Evolutionary conservation across 139 green algal genomes (phyloP).

Genomic region (Chlamydomonas incerta): DNA sequence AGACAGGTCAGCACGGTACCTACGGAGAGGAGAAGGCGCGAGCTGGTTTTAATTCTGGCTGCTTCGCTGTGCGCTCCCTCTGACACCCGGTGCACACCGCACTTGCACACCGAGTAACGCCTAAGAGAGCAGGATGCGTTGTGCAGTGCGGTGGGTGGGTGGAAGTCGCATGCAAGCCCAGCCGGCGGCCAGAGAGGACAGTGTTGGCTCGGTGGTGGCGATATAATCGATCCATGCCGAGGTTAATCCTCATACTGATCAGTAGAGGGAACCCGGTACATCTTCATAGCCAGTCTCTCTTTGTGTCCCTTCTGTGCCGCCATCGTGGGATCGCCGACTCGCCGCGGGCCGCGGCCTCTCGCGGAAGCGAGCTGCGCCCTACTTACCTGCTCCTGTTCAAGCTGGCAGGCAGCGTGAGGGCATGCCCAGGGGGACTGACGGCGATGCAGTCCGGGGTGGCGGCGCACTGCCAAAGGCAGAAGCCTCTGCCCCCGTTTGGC

Average conservation of each 20-base stretch:
- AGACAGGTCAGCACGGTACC: constrained; percentile 40
- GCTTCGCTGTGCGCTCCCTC: not conserved
- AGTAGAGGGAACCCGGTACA: constrained; percentile 25
- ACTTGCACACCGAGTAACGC: constrained; percentile 40
- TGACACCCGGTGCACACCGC: constrained; percentile 28
- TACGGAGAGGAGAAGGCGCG: constrained; percentile 16
- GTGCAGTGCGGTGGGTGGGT: not conserved
- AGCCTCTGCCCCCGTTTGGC: no score
- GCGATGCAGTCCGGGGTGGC: no score
- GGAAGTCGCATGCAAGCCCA: no score
- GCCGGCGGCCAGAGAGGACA: not conserved
- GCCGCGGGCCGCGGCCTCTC: no score
- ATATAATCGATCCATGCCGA: constrained; percentile 30
- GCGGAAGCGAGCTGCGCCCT: no score
- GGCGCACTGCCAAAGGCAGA: no score
- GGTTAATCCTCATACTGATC: constrained; percentile 16
- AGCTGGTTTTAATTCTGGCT: constrained; percentile 41
- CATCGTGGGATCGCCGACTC: no score
- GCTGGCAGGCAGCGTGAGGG: no score
- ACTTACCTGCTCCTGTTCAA: no score
- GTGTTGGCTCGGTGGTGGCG: constrained; percentile 20
- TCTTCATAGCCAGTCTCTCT: constrained; percentile 13
- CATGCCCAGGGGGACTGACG: no score
- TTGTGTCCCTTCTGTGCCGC: no score
- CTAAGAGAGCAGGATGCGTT: constrained; percentile 24